Conservation (phyloP, 805 yeast species). For the Pichia kluyveri region DNA sequence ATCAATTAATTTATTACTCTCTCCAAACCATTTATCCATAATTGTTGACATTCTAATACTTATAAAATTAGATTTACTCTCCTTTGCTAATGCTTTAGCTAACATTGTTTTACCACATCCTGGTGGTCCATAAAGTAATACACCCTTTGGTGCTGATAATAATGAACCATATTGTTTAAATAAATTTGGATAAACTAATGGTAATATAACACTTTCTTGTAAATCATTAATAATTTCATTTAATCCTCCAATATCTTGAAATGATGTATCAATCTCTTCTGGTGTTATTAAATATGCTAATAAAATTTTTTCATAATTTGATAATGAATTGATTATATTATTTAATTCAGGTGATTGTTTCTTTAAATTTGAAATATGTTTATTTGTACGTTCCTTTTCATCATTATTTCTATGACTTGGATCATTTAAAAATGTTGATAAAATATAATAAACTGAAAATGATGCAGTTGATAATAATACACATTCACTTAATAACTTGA, state of each 20-base stretch:
- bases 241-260: constrained; percentile 84
- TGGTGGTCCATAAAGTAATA: constrained; percentile 87
- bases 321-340: constrained; percentile 36
- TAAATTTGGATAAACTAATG: constrained; percentile 70
- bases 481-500: constrained; percentile 62
- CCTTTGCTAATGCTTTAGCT: constrained; percentile 90
- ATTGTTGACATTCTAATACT: constrained; percentile 88
- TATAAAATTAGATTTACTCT: constrained; percentile 84
- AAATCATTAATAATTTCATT: constrained; percentile 76
- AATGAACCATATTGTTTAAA: constrained; percentile 60
- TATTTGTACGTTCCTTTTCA: constrained; percentile 50
- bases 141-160: constrained; percentile 91
- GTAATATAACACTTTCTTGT: constrained; percentile 81
- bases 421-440: constrained; percentile 22
- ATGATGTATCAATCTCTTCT: constrained; percentile 66
- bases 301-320: constrained; percentile 67
- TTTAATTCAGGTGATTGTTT: constrained; percentile 49
- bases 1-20: constrained; percentile 85
- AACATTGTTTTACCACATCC: constrained; percentile 98
- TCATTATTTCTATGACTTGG: constrained; percentile 41
- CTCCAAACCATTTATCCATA: constrained; percentile 98
- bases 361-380: constrained; percentile 49
- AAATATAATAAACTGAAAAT: constrained; percentile 42
- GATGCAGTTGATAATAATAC: constrained; percentile 53
- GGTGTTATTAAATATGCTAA: constrained; percentile 77